A percentile compares a stretch with the other conserved stretches of the same genome.
Evolutionary conservation across 805 yeast genomes (phyloP).

Genomic region (Wickerhamiella brachini): DNA sequence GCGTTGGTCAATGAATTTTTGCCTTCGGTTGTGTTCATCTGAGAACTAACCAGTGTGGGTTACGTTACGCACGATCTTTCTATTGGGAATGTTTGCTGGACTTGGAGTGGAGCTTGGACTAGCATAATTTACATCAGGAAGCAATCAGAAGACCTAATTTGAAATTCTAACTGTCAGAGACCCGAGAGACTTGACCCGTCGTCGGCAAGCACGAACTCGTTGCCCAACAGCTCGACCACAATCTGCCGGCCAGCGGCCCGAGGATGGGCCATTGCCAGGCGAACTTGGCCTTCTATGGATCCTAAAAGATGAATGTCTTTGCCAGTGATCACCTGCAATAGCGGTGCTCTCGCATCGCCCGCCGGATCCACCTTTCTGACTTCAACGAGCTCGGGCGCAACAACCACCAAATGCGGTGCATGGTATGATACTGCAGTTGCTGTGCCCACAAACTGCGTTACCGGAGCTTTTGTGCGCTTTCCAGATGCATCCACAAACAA

Average conservation of each 20-base stretch:
- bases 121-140: too few species aligned
- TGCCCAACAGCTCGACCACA: slow-evolving; percentile 29
- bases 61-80: not conserved
- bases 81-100: not conserved
- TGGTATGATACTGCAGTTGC: slow-evolving; percentile 25
- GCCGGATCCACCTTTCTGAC: slow-evolving; percentile 43
- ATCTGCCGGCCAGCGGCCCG: slow-evolving; percentile 46
- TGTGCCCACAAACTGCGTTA: slow-evolving; percentile 29
- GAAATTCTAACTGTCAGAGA: not conserved
- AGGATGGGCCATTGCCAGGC: slow-evolving; percentile 51
- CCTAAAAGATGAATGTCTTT: slow-evolving; percentile 43
- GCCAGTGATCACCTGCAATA: slow-evolving; percentile 57
- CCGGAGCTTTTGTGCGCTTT: slow-evolving; percentile 25
- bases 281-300: slow-evolving; percentile 27
- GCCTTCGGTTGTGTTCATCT: too few species aligned
- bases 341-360: slow-evolving; percentile 17
- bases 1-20: too few species aligned
- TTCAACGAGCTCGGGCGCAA: slow-evolving; percentile 57
- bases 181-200: not conserved
- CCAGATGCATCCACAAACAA: slow-evolving; percentile 45
- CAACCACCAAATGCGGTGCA: slow-evolving; percentile 35
- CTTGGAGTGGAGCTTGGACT: too few species aligned
- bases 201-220: slow-evolving; percentile 21
- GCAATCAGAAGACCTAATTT: too few species aligned
- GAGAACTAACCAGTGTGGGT: not conserved